Conservation (phyloP, 106 monocot species). For the Narthecium ossifragum region DNA sequence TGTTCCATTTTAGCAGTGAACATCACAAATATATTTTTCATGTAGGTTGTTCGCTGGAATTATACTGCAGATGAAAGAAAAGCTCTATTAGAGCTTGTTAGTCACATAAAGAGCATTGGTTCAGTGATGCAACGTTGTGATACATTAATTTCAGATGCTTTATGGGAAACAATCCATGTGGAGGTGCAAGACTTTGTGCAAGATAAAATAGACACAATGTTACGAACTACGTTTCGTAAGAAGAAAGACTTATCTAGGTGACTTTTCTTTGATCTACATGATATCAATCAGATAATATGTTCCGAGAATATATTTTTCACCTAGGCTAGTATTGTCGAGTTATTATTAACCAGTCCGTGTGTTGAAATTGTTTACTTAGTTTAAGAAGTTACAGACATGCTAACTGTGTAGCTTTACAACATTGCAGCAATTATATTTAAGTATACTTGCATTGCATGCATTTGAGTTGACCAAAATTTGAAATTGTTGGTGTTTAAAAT, state of each 20-base stretch:
- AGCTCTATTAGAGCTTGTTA: slow-evolving; percentile 71
- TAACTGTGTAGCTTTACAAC: no score
- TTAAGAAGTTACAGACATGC: no score
- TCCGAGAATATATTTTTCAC: no score
- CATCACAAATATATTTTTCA: slow-evolving; percentile 4
- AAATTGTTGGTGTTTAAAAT: no score
- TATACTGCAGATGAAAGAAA: slow-evolving; percentile 86
- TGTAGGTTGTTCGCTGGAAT: slow-evolving; percentile 94
- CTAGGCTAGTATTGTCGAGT: no score
- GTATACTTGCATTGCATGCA: no score
- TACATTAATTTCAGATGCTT: slow-evolving; percentile 87
- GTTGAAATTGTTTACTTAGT: no score
- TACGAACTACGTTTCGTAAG: slow-evolving; percentile 88
- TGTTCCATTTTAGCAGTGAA: no score
- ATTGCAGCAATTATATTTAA: no score
- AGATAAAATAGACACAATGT: slow-evolving; percentile 85
- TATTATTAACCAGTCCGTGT: no score
- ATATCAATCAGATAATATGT: not conserved
- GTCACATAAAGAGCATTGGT: slow-evolving; percentile 88
- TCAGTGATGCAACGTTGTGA: slow-evolving; percentile 96
- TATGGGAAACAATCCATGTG: slow-evolving; percentile 98
- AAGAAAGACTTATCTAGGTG: slow-evolving; percentile 95
- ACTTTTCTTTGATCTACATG: not conserved
- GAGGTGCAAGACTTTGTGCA: slow-evolving; percentile 99
- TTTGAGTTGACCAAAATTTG: no score